Conservation (phyloP, 352 stramenopile genomes). For the Lagenidium sp. region DNA sequence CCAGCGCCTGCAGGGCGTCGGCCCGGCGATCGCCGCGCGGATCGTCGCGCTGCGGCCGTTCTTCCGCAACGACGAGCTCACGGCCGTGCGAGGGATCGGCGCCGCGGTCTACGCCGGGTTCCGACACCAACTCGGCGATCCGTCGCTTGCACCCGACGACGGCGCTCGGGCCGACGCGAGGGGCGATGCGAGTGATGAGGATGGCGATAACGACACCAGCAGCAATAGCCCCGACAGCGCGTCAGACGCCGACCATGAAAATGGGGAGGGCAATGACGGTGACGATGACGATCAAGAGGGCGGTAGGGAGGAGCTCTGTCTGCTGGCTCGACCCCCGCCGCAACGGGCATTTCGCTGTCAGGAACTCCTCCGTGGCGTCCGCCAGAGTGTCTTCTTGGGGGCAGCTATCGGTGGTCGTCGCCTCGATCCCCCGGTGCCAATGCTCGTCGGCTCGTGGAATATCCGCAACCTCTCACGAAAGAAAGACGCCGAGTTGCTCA, state of each 20-base stretch:
- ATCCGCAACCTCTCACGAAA: conserved; percentile 57
- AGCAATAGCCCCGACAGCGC: no score
- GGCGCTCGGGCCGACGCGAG: neutral
- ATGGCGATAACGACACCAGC: neutral
- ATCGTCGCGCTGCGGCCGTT: conserved; percentile 45
- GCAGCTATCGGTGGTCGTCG: no score
- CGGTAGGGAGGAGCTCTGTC: no score
- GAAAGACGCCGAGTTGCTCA: conserved; percentile 23
- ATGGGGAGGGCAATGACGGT: no score
- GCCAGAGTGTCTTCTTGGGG: conserved; percentile 26
- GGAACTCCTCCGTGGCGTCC: conserved; percentile 11
- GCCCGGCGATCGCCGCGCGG: conserved; percentile 20
- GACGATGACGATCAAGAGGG: no score
- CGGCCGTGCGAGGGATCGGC: conserved; percentile 38
- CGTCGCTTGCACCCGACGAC: neutral
- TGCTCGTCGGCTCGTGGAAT: conserved; percentile 65
- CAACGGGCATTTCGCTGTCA: neutral
- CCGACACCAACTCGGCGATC: conserved; percentile 9
- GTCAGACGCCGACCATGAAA: no score
- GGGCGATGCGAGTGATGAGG: neutral
- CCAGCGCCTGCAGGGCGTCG: conserved; percentile 27
- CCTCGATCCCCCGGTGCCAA: conserved; percentile 1
- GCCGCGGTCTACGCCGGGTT: conserved; percentile 31
- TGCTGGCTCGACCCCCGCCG: neutral
- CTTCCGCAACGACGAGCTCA: conserved; percentile 30